Evolutionary conservation across 805 yeast genomes (phyloP).

Genomic region (Nakazawaea wyomingensis): DNA sequence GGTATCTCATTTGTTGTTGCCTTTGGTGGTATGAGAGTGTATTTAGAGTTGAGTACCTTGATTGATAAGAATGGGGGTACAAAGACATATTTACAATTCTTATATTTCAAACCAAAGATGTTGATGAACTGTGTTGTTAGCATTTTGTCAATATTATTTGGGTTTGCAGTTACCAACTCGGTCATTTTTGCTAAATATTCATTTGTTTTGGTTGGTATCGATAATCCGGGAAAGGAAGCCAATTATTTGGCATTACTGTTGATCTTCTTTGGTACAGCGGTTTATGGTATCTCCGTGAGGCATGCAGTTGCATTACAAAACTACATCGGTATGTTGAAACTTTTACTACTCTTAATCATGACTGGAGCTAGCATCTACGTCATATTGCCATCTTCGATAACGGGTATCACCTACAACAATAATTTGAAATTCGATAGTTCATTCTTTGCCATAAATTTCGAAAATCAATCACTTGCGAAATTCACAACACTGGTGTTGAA

Average conservation of each 20-base stretch:
- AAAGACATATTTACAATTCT: constrained; percentile 54
- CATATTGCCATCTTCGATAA: constrained; percentile 30
- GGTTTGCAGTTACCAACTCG: constrained; percentile 49
- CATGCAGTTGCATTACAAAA: constrained; percentile 55
- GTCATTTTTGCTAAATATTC: constrained; percentile 60
- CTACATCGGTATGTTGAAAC: constrained; percentile 47
- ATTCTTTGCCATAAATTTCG: constrained; percentile 28
- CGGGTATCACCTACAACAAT: constrained; percentile 16
- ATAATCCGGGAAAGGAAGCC: constrained; percentile 27
- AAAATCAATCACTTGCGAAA: constrained; percentile 34
- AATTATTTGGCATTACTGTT: constrained; percentile 29
- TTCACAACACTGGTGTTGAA: constrained; percentile 52
- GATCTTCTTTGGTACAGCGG: constrained; percentile 23
- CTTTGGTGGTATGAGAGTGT: constrained; percentile 52
- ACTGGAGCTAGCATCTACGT: constrained; percentile 46
- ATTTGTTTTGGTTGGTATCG: constrained; percentile 34
- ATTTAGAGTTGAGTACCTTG: constrained; percentile 54
- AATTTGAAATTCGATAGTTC: constrained; percentile 13
- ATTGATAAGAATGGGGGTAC: constrained; percentile 63
- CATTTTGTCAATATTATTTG: constrained; percentile 46
- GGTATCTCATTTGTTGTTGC: constrained; percentile 46
- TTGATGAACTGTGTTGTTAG: constrained; percentile 47
- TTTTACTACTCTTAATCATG: constrained; percentile 43
- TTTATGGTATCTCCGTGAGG: constrained; percentile 52
- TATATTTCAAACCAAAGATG: constrained; percentile 47